Evolutionary conservation across 2,329 filamentous ascomycete species (phyloP), one percentile per base, ranked within the genome.

Genomic region (Catunica adiposa): DNA sequence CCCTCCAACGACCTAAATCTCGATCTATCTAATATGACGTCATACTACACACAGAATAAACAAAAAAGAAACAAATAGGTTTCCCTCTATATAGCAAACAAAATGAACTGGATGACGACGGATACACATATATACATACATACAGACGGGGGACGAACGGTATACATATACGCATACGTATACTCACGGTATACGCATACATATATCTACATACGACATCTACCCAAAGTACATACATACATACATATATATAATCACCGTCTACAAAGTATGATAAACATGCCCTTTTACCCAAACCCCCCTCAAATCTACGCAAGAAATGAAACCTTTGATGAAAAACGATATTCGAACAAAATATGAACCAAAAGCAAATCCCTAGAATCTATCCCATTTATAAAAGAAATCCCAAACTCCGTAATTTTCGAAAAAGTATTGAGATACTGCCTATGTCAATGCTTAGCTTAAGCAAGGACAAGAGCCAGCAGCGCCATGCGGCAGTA

Each of bases 401-500:
- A 51, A 25, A 51, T 23, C 25, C n/a, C 17, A n/a, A 42, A n/a
- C 11, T 42, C 17, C 38, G 17, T 42, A 7, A n/a, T 42, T 42
- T 42, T 42, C 17, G 40, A 9, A 42, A n/a, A 25, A 26, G 17
- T 23, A 3, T 5, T 8, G n/a, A n/a, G n/a, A n/a, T n/a, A 34
- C 11, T 53, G 20, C 23, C 25, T 23, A 15, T 15, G 22, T 47
- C 22, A 26, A 20, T 22, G 51, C 51, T 40, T 29, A 40, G 40
- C 48, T 60, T 60, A 63, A 59, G 60, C 65, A 85, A 98, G 84
- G 69, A 97, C 87, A 69, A 97, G 75, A 62, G 92, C 92, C 68
- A 98, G 77, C 72, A 98, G 72, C 63, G 92, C 92, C 92, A 98
- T 98, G 68, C 92, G 85, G 70, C 86, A 94, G 77, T 96, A 97